Conservation (phyloP, 352 stramenopile species). For the Pythium rishiriense region DNA sequence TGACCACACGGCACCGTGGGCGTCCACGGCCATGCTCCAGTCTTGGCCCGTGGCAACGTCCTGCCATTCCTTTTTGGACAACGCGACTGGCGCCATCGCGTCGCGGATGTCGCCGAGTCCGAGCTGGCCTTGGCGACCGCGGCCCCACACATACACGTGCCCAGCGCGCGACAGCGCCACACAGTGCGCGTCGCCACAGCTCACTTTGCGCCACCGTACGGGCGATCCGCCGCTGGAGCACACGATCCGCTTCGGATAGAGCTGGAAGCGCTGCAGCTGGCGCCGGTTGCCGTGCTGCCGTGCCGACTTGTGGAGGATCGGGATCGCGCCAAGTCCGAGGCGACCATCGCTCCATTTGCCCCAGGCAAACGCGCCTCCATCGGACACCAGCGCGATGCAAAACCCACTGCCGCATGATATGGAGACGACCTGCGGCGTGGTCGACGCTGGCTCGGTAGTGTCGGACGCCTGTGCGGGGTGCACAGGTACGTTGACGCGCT, state of each 20-base stretch:
- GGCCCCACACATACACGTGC: constrained; percentile 74
- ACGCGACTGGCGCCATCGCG: constrained; percentile 28
- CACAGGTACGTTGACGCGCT: constrained; percentile 25
- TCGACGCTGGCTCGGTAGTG: neutral
- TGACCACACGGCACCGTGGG: constrained; percentile 64
- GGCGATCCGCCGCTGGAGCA: neutral
- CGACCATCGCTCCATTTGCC: constrained; percentile 73
- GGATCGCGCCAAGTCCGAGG: constrained; percentile 67
- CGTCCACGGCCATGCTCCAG: constrained; percentile 77
- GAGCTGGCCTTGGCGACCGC: constrained; percentile 77
- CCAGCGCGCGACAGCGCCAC: constrained; percentile 56
- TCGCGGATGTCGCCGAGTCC: constrained; percentile 56
- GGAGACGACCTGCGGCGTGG: constrained; percentile 11
- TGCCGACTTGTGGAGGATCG: constrained; percentile 43
- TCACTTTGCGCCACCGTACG: constrained; percentile 44
- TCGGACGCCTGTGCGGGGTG: neutral
- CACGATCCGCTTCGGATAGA: constrained; percentile 32
- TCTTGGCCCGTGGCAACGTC: constrained; percentile 70
- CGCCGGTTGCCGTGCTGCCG: constrained; percentile 38
- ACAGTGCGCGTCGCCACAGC: constrained; percentile 81
- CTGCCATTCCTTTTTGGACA: constrained; percentile 27
- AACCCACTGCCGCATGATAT: constrained; percentile 82
- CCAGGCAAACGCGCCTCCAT: constrained; percentile 77
- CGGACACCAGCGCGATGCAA: constrained; percentile 54
- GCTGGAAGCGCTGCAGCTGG: constrained; percentile 66